Evolutionary conservation across 257 asterid genomes (phyloP), one percentile per base, ranked within the genome.

Genomic region (Henckelia pumila): DNA sequence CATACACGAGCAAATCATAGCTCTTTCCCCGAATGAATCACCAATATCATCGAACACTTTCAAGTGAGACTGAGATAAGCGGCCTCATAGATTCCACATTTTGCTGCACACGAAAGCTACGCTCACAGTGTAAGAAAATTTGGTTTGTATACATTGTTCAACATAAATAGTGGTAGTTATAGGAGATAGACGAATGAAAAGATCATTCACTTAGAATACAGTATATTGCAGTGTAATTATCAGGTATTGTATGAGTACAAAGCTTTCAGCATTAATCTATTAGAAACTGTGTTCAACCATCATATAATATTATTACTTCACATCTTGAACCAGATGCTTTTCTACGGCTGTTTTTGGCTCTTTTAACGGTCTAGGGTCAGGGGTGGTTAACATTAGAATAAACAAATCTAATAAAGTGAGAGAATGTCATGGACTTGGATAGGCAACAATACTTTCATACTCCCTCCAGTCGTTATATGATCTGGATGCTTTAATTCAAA

Each of bases 401-500:
- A 17, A 20, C 30, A 53, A 49, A 53, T 23, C 20, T 14, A n/a
- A 28, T 67, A 72, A 71, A 60, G 1, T 44, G 53, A 14, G 20
- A 44, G 53, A 44, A 44, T 44, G 53, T 16, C 53, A 44, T 16
- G 53, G 53, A 44, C 53, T 14, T 44, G 53, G 53, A 44, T 44
- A 44, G 53, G 20, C 17, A 40, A 6, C 50, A 10, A 35, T 35
- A 16, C 14, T 35, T 35, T 10, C 16, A 17, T 37, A 37, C 47
- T 61, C 71, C 53, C 61, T 68, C 79, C 68, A 29, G 5, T 37
- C 16, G 5, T 37, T 11, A 37, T 37, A 72, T 63, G 29, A 65
- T 26, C 29, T 40, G n/a, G 49, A 72, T 59, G 62, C 53, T 61
- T 63, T 76, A 49, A 59, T 68, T 82, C 47, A 61, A 62, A 70